Evolutionary conservation across 371 early-diverging fungal genomes (phyloP), one percentile per base, ranked within the genome.

Genomic region (Mortierella sp.): DNA sequence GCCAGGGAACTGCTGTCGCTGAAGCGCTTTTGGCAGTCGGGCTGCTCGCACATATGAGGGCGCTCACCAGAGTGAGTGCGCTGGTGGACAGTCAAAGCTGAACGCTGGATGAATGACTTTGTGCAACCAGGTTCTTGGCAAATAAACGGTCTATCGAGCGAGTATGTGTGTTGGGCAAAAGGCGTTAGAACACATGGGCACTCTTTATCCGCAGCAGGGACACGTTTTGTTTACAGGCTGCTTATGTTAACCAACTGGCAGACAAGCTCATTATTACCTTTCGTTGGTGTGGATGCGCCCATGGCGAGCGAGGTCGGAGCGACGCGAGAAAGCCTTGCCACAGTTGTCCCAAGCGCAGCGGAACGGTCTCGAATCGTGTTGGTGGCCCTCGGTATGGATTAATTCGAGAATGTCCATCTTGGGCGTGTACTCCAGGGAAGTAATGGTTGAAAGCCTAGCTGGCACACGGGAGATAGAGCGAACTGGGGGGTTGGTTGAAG

Each of bases 61-160:
- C 93, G 90, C 83, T 95, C 96, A 50, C 96, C 96, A 9, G 96
- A 92, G 86, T 96, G 96, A 3, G 96, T 96, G 73, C 96, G 90
- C 69, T 90, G 85, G 84, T 96, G 96, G 34, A 95, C 95, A 0
- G 94, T 95, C 74, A 96, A 88, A 48, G 95, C 96, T 11, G 96
- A 96, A 40, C 93, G 89, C 88, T 89, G 96, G 76, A 95, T 93
- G 78, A 96, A 96, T 71, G 91, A 91, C 87, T 95, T 96, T 78
- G 89, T 90, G 82, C 96, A 96, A 48, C 89, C 91, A 48, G 85
- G 81, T 88, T 92, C 92, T 28, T 87, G 77, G 86, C 96, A 95
- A 43, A 88, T 88, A 83, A 91, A 95, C 1, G 95, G 94, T 85
- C 92, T 89, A 59, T 31, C 31, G 34, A 16, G 31, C 28, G 59